Conservation (phyloP, 2,329 filamentous ascomycete genomes). For the Talaromyces sp. region DNA sequence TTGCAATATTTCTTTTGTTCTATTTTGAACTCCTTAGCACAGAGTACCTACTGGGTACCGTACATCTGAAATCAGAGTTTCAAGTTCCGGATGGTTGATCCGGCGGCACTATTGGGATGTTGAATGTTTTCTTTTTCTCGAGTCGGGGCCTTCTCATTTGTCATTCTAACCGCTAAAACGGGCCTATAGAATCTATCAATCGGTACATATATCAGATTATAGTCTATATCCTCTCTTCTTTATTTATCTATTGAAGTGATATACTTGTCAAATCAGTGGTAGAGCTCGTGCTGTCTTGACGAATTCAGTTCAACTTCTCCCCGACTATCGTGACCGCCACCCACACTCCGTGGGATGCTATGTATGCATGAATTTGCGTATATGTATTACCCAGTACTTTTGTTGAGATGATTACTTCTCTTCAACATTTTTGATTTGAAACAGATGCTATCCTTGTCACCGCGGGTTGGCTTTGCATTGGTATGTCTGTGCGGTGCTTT, state of each 20-base stretch:
- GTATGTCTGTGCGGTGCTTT: conserved; percentile 16
- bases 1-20: background rate
- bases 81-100: background rate
- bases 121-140: conserved; percentile 3
- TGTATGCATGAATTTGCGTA: no score
- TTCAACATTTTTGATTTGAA: conserved; percentile 12
- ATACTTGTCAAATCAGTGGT: background rate
- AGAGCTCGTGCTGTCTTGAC: no score
- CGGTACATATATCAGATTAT: background rate
- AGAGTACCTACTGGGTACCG: no score
- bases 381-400: no score
- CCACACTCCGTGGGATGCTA: no score
- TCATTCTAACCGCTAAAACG: conserved; percentile 3
- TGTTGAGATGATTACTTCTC: no score
- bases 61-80: background rate
- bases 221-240: background rate
- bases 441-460: background rate
- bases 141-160: conserved; percentile 3
- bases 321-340: no score
- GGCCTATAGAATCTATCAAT: no score
- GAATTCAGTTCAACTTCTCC: no score
- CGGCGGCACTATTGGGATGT: conserved; percentile 4
- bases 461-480: conserved; percentile 7
- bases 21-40: background rate
- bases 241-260: background rate